Evolutionary conservation across 139 green algal species (phyloP).

Genomic region (Volvox reticuliferus): DNA sequence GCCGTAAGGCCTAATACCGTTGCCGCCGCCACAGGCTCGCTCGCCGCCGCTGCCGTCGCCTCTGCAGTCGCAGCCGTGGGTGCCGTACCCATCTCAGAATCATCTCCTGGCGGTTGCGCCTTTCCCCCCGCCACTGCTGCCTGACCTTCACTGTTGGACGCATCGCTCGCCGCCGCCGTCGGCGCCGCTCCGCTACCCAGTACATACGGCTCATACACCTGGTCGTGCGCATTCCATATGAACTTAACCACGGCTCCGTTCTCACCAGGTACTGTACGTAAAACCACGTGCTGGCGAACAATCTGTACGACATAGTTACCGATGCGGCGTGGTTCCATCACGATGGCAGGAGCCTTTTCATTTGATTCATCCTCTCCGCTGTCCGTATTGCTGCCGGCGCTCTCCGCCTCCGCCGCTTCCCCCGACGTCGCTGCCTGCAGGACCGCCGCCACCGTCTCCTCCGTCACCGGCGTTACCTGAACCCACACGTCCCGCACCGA

Average conservation of each 20-base stretch:
- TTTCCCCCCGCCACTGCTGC: too few relatives aligned
- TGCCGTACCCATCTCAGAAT: too few relatives aligned
- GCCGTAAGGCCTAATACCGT: too few relatives aligned
- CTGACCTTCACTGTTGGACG: too few relatives aligned
- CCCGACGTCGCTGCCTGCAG: background rate
- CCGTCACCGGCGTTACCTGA: slow-evolving; percentile 23
- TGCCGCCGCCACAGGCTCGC: too few relatives aligned
- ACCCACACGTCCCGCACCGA: slow-evolving; percentile 61
- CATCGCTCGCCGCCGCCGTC: too few relatives aligned
- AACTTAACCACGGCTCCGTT: slow-evolving; percentile 35
- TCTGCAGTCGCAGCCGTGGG: too few relatives aligned
- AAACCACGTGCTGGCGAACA: background rate
- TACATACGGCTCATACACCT: slow-evolving; percentile 25
- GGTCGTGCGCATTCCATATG: slow-evolving; percentile 44
- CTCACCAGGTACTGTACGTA: slow-evolving; percentile 18
- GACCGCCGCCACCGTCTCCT: background rate
- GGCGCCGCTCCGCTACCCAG: background rate
- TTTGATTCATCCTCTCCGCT: background rate
- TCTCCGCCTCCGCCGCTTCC: background rate
- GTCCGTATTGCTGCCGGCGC: background rate
- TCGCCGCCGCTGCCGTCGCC: too few relatives aligned
- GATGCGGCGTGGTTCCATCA: background rate
- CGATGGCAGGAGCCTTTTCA: too few relatives aligned
- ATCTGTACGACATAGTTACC: slow-evolving; percentile 17
- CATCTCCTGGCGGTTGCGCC: too few relatives aligned